A percentile compares a stretch with the other conserved stretches of the same genome.
Conservation (phyloP, 345 rosid genomes). For the Eutrema heterophyllum region DNA sequence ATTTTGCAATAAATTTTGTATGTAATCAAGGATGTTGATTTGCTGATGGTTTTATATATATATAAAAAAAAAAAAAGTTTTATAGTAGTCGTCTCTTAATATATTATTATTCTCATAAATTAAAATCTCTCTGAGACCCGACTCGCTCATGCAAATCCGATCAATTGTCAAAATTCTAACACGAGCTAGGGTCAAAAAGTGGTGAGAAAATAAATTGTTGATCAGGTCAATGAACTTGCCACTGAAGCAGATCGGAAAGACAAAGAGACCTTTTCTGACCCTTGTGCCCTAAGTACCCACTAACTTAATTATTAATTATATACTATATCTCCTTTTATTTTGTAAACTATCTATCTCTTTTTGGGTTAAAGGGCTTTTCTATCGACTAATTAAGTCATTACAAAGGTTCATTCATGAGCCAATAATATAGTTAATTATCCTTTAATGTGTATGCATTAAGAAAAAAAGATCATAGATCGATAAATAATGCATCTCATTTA, state of each 20-base stretch:
- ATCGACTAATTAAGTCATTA: conserved; percentile 1
- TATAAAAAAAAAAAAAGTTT: not conserved
- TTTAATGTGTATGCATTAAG: not conserved
- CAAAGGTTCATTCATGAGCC: not conserved
- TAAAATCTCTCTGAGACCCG: not conserved
- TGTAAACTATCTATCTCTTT: not conserved
- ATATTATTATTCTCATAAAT: not conserved
- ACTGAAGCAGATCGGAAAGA: conserved; percentile 19
- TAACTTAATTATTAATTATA: not conserved
- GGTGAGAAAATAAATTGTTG: conserved; percentile 2
- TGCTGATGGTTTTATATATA: not conserved
- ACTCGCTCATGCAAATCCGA: not conserved
- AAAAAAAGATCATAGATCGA: not conserved
- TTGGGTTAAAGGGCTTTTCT: not conserved
- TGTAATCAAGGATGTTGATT: not conserved
- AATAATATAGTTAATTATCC: not conserved
- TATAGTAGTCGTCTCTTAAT: not conserved
- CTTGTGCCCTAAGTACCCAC: conserved; percentile 27
- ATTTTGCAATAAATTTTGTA: not conserved
- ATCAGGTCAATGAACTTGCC: conserved; percentile 26
- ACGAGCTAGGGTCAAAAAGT: conserved; percentile 12
- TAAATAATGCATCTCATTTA: not conserved
- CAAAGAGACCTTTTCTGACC: conserved; percentile 21
- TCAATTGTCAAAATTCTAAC: not conserved
- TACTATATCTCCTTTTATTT: not conserved